These are phyloP conservation scores for Penicillium nordicum DNA, from an alignment of 2,329 filamentous ascomycete genomes.

Conservation along the genomic window DNA sequence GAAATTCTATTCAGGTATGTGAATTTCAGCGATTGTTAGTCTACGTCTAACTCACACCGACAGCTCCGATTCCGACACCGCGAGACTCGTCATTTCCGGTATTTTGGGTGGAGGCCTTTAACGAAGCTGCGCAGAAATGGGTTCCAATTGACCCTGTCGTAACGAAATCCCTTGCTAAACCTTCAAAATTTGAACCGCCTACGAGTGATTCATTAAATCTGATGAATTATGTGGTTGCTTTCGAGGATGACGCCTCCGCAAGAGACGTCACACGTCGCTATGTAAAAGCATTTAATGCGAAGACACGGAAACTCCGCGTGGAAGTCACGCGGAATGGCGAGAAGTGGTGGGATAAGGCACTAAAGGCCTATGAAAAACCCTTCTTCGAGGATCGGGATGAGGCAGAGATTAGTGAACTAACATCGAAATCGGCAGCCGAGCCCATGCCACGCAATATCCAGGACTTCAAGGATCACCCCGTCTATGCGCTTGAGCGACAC, in stretches of 20 bases:
- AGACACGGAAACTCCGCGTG: conserved; percentile 77
- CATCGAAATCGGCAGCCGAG: conserved; percentile 68
- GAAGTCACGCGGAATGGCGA: conserved; percentile 60
- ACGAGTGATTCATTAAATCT: conserved; percentile 71
- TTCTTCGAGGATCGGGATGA: conserved; percentile 67
- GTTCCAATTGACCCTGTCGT: conserved; percentile 81
- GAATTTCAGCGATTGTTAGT: neutral
- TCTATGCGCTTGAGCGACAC: conserved; percentile 82
- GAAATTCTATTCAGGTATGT: conserved; percentile 20
- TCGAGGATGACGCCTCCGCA: conserved; percentile 73
- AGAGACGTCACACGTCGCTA: conserved; percentile 87
- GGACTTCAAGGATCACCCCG: conserved; percentile 82
- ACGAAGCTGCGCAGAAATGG: conserved; percentile 86
- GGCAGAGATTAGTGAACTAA: conserved; percentile 75
- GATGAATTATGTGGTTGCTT: conserved; percentile 80
- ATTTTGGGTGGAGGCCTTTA: conserved; percentile 93
- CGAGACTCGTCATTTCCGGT: conserved; percentile 75
- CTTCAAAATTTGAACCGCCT: conserved; percentile 76
- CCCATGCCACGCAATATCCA: conserved; percentile 80
- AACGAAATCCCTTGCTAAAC: conserved; percentile 72
- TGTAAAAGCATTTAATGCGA: conserved; percentile 81
- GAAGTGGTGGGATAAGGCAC: conserved; percentile 54
- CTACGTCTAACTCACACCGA: conserved; percentile 13
- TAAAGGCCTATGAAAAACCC: conserved; percentile 40
- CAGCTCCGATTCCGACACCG: conserved; percentile 46